A percentile compares a stretch with the other conserved stretches of the same genome.
phyloP scores from a whole-genome alignment of 345 rosid species.

The Eucalyptus virginea region DNA sequence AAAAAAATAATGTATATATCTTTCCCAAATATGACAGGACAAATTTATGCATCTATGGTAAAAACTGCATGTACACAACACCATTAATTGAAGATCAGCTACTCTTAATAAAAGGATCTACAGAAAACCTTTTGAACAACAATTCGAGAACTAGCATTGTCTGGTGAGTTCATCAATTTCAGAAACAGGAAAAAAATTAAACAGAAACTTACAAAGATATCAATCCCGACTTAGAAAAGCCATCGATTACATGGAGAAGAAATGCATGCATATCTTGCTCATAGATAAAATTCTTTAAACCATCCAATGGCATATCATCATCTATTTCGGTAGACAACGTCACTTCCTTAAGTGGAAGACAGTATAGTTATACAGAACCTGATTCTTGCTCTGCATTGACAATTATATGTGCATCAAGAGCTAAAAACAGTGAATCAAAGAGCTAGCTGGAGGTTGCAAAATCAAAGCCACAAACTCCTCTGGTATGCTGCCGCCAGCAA shows the following conservation, averaged over 20 bases:
- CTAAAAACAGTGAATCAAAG: no score
- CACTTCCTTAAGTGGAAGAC: no score
- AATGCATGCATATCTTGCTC: neutral
- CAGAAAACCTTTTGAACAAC: neutral
- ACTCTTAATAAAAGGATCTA: neutral
- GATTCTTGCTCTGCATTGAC: no score
- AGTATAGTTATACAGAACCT: no score
- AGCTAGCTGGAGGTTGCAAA: no score
- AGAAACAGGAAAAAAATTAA: neutral
- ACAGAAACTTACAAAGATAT: neutral
- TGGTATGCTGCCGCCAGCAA: conserved; percentile 64
- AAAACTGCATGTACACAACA: neutral
- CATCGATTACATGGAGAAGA: neutral
- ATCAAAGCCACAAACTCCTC: neutral
- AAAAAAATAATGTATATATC: neutral
- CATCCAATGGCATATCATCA: no score
- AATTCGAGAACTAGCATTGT: neutral
- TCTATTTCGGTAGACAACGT: no score
- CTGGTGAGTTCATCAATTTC: neutral
- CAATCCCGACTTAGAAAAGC: neutral
- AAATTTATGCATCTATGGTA: neutral
- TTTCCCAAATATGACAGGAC: neutral
- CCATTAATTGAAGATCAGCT: neutral
- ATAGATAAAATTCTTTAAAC: no score
- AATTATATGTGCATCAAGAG: no score